These are phyloP conservation scores for Flagelloscypha sp. DNA, from an alignment of 768 basidiomycete species.

Conservation along the genomic window DNA sequence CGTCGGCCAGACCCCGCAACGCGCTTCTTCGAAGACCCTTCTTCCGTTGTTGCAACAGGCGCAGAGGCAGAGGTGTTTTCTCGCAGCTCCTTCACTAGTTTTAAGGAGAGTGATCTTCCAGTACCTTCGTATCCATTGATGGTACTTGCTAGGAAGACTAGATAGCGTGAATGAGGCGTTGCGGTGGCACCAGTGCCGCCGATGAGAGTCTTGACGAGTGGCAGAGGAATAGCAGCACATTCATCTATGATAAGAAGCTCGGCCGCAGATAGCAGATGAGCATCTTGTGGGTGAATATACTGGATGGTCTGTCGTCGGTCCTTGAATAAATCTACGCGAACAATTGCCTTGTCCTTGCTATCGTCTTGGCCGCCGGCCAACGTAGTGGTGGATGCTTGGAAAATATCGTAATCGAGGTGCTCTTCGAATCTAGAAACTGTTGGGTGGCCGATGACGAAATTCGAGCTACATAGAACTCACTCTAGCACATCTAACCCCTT, in stretches of 20 bases:
- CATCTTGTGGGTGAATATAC: conserved; percentile 97
- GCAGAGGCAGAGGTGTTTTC: conserved; percentile 81
- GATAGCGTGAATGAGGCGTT: too few relatives aligned
- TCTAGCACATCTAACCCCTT: conserved; percentile 92
- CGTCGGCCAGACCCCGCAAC: conserved; percentile 56
- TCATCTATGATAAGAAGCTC: conserved; percentile 98
- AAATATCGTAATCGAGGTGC: conserved; percentile 94
- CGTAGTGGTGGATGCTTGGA: conserved; percentile 90
- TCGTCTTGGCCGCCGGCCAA: too few relatives aligned
- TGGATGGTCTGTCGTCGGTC: conserved; percentile 95
- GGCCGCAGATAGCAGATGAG: conserved; percentile 95
- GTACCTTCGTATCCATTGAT: conserved; percentile 99
- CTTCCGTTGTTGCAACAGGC: conserved; percentile 25
- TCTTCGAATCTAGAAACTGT: too few relatives aligned
- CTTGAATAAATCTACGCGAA: conserved; percentile 89
- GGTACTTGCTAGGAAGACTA: conserved; percentile 98
- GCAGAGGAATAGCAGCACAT: conserved; percentile 95
- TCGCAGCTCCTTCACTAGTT: conserved; percentile 93
- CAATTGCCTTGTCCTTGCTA: conserved; percentile 94
- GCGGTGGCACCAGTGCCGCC: too few relatives aligned
- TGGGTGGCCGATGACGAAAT: too few relatives aligned
- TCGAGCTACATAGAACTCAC: too few relatives aligned
- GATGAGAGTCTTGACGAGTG: conserved; percentile 89
- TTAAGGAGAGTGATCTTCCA: conserved; percentile 95
- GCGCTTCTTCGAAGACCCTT: conserved; percentile 50